Evolutionary conservation across 129 eudicot species (phyloP), one percentile per base, ranked within the genome.

Genomic region (Silybum marianum): DNA sequence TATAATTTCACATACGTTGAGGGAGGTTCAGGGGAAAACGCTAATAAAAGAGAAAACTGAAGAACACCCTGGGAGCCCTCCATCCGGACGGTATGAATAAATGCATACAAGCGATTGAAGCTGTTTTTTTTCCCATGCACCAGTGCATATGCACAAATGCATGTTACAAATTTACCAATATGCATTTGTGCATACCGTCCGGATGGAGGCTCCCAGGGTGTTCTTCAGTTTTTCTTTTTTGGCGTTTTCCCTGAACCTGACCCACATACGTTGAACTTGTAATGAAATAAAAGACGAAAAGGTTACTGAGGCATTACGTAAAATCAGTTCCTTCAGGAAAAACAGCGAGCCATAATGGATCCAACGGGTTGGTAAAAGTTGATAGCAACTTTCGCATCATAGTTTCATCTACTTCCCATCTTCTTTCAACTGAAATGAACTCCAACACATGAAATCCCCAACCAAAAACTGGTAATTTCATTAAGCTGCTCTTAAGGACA

Each of bases 251-350:
- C 30, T 28, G 1, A 28, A 28, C 1, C 30, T 28, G 30, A 28
- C 30, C 30, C n/a, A 34, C 70, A 28, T 39, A 12, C 7, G 22
- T 9, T 24, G 28, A 81, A 71, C 10, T 14, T 38, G 71, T 36
- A 66, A 60, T 11, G 73, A 78, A 22, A 24, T 46, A 26, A 22
- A n/a, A 40, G 38, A 74, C 34, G 69, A 72, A 54, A 79, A 26
- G 13, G 46, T 42, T 78, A 69, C 39, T 12, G 46, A 79, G 40
- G 36, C 11, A 63, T 88, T 91, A 94, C 97, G 93, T 87, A 71
- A 80, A 94, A 88, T 94, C 98, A 70, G 96, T 94, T 72, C 98
- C 97, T 89, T 94, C 97, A 2, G 98, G 97, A 68, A 94, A 94
- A 83, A 92, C 86, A 87, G 94, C 91, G 38, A 94, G 97, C 97